Evolutionary conservation across 441 rosid species (phyloP), one percentile per base, ranked within the genome.

Genomic region (Eruca vesicaria): DNA sequence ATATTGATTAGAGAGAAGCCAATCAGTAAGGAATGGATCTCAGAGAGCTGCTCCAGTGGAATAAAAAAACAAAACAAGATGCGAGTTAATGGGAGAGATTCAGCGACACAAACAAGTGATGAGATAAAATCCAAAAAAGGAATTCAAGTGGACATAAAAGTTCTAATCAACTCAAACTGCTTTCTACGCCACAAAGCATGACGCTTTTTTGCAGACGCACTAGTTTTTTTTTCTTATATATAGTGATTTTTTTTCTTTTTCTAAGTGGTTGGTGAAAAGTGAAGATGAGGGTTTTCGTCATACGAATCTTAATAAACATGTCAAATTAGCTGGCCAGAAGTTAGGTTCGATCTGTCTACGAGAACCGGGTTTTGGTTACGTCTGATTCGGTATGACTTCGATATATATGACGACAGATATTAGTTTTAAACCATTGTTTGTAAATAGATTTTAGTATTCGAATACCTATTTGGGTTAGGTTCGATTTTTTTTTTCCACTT

Each of bases 41-140:
- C 32, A 72, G 64, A 72, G 67, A 77, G 74, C 52, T 58, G n/a
- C 3, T 23, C 53, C 56, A 32, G 10, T 48, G 20, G 0, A 68
- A 28, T 61, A 36, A 14, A 36, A 14, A 21, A 4, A 5, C 29
- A 35, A 70, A 32, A 3, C 19, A 33, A 77, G 72, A 77, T 63
- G 14, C 53, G 53, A 63, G 33, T 71, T 29, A 7, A 60, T 28
- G 26, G 11, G 72, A 70, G 10, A 21, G 58, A 71, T 18, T 77
- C 50, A 48, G 72, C 48, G 77, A 71, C 77, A 77, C 80, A 71
- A 59, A 77, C 6, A 20, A 71, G 80, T 71, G 72, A 77, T 48
- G 20, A 64, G 68, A 77, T 77, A 71, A 33, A 77, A 58, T 29
- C 52, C 45, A 55, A 53, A 68, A 18, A 6, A 6, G 63, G 35